phyloP scores from a whole-genome alignment of 2,329 filamentous ascomycete genomes.

The Aspergillus brunneoviolaceus region DNA sequence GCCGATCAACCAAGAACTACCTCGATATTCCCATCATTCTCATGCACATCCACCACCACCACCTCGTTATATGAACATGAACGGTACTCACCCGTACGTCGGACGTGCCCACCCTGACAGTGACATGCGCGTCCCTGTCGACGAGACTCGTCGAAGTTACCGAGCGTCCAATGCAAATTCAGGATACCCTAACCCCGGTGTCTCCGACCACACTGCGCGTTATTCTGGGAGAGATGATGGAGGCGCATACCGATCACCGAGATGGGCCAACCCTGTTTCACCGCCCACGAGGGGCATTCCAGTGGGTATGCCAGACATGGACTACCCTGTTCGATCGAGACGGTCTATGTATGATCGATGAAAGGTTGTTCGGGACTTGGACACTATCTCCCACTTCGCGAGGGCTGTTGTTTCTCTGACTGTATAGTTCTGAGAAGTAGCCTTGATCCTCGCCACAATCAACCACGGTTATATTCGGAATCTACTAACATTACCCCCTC shows the following conservation, averaged over 20 bases:
- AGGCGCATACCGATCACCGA: conserved; percentile 2
- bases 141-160: conserved; percentile 29
- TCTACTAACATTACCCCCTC: no score
- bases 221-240: neutral
- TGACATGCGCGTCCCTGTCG: conserved; percentile 16
- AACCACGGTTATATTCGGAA: no score
- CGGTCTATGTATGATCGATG: conserved; percentile 19
- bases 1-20: conserved; percentile 10
- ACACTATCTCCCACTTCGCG: no score
- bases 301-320: conserved; percentile 5
- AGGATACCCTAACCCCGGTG: neutral
- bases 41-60: conserved; percentile 6
- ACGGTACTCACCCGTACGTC: conserved; percentile 14
- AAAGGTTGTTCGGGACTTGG: neutral
- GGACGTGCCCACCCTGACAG: conserved; percentile 26
- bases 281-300: conserved; percentile 3
- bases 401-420: no score
- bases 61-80: conserved; percentile 9
- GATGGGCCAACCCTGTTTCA: conserved; percentile 8
- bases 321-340: conserved; percentile 11
- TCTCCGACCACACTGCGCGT: neutral
- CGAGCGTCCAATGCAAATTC: conserved; percentile 18
- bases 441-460: no score
- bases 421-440: no score
- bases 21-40: conserved; percentile 16